These are phyloP conservation scores for Niebla homalea DNA, from an alignment of 495 filamentous ascomycete species.

Conservation along the genomic window DNA sequence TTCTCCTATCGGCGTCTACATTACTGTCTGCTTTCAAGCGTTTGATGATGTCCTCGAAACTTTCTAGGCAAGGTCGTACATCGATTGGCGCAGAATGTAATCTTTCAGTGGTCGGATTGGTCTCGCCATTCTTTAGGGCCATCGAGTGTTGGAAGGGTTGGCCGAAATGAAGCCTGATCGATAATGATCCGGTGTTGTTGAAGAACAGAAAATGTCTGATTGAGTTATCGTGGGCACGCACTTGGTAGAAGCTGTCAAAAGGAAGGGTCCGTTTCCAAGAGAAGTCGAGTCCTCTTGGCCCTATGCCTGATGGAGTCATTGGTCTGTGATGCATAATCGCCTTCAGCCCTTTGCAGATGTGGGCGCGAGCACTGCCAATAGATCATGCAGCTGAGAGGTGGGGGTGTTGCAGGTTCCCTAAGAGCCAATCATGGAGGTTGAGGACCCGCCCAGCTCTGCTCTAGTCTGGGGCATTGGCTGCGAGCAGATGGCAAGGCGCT, in stretches of 20 bases:
- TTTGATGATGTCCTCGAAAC: background rate
- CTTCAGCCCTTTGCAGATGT: background rate
- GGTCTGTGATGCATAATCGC: background rate
- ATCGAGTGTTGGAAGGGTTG: background rate
- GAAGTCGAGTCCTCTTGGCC: too few relatives aligned
- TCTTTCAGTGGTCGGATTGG: background rate
- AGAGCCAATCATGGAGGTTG: background rate
- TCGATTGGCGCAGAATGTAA: too few relatives aligned
- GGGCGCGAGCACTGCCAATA: too few relatives aligned
- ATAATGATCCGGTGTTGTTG: background rate
- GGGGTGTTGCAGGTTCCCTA: background rate
- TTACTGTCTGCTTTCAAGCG: constrained; percentile 2
- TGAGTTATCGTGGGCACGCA: too few relatives aligned
- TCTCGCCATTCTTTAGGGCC: background rate
- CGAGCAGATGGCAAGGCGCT: background rate
- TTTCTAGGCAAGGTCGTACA: too few relatives aligned
- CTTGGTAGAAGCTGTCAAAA: too few relatives aligned
- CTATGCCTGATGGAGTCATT: too few relatives aligned
- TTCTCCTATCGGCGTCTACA: background rate
- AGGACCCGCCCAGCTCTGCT: background rate
- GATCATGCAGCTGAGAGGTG: too few relatives aligned
- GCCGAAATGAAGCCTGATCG: background rate
- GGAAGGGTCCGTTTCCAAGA: too few relatives aligned
- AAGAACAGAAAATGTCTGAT: too few relatives aligned
- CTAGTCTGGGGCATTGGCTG: background rate